These are phyloP conservation scores for Rhodotorula mucilaginosa DNA, from an alignment of 1,284 basidiomycete species.

Conservation along the genomic window DNA sequence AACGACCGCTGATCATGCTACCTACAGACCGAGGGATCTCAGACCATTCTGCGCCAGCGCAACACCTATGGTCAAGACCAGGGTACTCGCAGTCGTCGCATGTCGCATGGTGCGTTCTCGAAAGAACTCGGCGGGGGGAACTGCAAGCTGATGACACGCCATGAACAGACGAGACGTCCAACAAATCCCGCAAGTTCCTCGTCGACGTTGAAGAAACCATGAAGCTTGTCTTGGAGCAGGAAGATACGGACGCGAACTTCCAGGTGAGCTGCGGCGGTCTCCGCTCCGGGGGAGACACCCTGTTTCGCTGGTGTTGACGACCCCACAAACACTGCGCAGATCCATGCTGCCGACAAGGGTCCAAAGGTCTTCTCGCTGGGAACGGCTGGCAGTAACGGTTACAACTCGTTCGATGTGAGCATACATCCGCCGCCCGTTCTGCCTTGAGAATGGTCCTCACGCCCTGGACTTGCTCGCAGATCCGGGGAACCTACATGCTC, in stretches of 20 bases:
- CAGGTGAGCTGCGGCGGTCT: constrained; percentile 46
- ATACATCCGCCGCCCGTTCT: neutral
- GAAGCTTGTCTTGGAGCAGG: constrained; percentile 90
- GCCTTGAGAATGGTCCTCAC: neutral
- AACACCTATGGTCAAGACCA: constrained; percentile 24
- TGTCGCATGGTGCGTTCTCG: constrained; percentile 37
- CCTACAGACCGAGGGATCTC: constrained; percentile 26
- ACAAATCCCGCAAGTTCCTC: constrained; percentile 71
- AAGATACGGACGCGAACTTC: constrained; percentile 96
- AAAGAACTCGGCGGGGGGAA: no score
- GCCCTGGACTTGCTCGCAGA: constrained; percentile 51
- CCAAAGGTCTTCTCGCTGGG: constrained; percentile 95
- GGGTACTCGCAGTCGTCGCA: constrained; percentile 22
- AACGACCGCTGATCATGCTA: neutral
- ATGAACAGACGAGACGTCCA: constrained; percentile 52
- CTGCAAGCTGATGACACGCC: neutral
- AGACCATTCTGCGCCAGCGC: constrained; percentile 29
- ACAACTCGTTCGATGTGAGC: constrained; percentile 91
- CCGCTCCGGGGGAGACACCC: neutral
- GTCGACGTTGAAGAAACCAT: constrained; percentile 99
- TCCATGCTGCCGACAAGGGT: constrained; percentile 92
- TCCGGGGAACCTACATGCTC: constrained; percentile 88
- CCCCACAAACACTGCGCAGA: constrained; percentile 56
- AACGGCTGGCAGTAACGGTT: constrained; percentile 94
- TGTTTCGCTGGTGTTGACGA: neutral